phyloP scores from a whole-genome alignment of 306 rosid genomes.

The Lathyrus oleraceus region DNA sequence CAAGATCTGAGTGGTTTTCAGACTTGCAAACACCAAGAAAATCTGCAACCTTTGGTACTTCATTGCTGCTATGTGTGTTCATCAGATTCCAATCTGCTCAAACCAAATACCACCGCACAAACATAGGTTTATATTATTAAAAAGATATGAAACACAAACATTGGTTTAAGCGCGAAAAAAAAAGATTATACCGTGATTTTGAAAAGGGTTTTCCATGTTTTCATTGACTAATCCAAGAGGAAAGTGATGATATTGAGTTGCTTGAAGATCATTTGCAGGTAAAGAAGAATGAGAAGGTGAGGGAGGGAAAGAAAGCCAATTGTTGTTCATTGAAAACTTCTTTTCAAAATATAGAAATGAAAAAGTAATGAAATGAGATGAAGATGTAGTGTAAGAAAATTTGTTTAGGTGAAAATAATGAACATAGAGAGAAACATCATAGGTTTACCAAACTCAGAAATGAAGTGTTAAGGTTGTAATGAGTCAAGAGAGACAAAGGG shows the following conservation, averaged over 20 bases:
- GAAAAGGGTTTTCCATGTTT: conserved; percentile 78
- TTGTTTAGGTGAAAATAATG: no score
- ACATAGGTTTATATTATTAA: neutral
- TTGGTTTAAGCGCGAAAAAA: neutral
- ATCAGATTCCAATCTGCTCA: conserved; percentile 85
- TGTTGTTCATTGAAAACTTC: conserved; percentile 79
- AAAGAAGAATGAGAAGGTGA: conserved; percentile 80
- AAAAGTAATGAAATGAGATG: conserved; percentile 17
- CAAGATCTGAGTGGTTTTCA: conserved; percentile 78
- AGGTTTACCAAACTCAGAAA: conserved; percentile 30
- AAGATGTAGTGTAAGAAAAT: neutral
- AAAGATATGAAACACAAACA: neutral
- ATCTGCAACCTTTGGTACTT: conserved; percentile 93
- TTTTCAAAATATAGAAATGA: conserved; percentile 31
- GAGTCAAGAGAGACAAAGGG: conserved; percentile 44
- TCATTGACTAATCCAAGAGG: conserved; percentile 82
- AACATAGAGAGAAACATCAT: neutral
- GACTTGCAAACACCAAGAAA: conserved; percentile 89
- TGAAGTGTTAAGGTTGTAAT: conserved; percentile 9
- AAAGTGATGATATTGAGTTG: conserved; percentile 76
- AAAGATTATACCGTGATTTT: conserved; percentile 53
- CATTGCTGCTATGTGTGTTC: conserved; percentile 48
- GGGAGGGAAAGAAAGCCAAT: conserved; percentile 97
- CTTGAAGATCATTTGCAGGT: conserved; percentile 65
- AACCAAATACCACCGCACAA: neutral